Percentiles rank a stretch among this genome's conserved stretches.
phyloP scores from a whole-genome alignment of 2,329 filamentous ascomycete genomes.

The Podosphaera fusca region DNA sequence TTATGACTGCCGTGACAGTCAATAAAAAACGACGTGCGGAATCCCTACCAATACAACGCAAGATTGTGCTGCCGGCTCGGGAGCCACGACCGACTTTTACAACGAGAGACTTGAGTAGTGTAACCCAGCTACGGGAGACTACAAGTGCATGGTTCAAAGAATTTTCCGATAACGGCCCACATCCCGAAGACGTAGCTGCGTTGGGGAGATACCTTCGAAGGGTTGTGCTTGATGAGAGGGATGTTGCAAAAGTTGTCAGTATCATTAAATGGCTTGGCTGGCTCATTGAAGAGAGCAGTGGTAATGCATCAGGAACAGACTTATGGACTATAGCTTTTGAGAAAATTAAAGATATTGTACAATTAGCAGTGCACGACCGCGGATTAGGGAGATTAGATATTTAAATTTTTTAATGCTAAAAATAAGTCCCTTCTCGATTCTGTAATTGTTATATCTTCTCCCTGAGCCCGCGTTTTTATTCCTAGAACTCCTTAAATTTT shows the following conservation, averaged over 20 bases:
- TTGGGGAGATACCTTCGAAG: constrained; percentile 47
- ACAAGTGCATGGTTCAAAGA: constrained; percentile 53
- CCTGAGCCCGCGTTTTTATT: too few relatives aligned
- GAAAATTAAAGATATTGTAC: constrained; percentile 26
- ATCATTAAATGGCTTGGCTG: constrained; percentile 45
- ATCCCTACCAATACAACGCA: constrained; percentile 10
- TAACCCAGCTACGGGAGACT: constrained; percentile 48
- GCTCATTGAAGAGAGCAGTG: constrained; percentile 26
- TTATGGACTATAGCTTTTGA: constrained; percentile 25
- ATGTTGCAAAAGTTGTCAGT: constrained; percentile 51
- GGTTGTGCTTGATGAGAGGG: constrained; percentile 53
- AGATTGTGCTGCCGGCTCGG: constrained; percentile 24
- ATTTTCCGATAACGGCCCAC: constrained; percentile 53
- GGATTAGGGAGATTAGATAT: constrained; percentile 33
- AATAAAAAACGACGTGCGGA: constrained; percentile 8
- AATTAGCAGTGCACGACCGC: constrained; percentile 29
- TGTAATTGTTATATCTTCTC: too few relatives aligned
- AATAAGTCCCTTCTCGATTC: too few relatives aligned
- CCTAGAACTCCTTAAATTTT: too few relatives aligned
- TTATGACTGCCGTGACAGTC: constrained; percentile 14
- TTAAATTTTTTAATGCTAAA: constrained; percentile 7
- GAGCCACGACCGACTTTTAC: constrained; percentile 37
- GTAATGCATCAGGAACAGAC: constrained; percentile 17
- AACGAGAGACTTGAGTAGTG: constrained; percentile 26
- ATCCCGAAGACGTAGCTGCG: constrained; percentile 52